Conservation (phyloP, 371 early-diverging fungal species). For the Mycotypha africana region DNA sequence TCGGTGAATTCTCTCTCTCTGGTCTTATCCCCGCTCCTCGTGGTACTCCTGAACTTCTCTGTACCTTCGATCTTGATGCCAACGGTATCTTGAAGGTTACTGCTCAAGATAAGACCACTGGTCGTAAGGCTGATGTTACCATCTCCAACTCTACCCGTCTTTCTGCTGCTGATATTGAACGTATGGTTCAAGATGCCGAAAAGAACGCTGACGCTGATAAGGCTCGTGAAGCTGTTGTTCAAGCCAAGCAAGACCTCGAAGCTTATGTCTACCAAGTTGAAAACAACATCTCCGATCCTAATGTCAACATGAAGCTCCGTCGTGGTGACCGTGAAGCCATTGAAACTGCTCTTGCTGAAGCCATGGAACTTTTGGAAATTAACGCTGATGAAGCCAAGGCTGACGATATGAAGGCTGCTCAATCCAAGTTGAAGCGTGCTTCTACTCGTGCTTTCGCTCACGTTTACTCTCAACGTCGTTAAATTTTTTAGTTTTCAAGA, state of each 20-base stretch:
- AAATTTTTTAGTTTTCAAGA: too few species aligned
- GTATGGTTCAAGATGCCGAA: slow-evolving; percentile 87
- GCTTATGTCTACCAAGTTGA: slow-evolving; percentile 84
- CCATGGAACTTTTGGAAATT: slow-evolving; percentile 85
- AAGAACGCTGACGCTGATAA: slow-evolving; percentile 84
- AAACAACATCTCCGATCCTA: slow-evolving; percentile 77
- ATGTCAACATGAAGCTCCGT: slow-evolving; percentile 76
- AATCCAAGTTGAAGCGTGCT: slow-evolving; percentile 89
- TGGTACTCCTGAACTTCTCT: slow-evolving; percentile 89
- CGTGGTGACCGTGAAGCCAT: slow-evolving; percentile 80
- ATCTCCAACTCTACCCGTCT: slow-evolving; percentile 92
- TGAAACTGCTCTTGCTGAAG: slow-evolving; percentile 79
- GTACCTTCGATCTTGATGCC: slow-evolving; percentile 92
- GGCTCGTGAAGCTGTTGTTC: slow-evolving; percentile 72
- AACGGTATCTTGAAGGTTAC: slow-evolving; percentile 94
- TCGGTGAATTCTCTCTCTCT: slow-evolving; percentile 88
- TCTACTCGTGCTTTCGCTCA: slow-evolving; percentile 72
- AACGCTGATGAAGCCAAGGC: slow-evolving; percentile 74
- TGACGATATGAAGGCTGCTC: slow-evolving; percentile 82
- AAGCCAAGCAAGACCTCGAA: slow-evolving; percentile 86
- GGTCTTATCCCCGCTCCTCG: slow-evolving; percentile 88
- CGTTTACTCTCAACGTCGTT: slow-evolving; percentile 56
- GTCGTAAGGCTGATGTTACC: slow-evolving; percentile 85
- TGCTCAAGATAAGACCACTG: slow-evolving; percentile 90
- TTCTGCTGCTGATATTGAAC: slow-evolving; percentile 84